Conservation (phyloP, 202 grass and related monocot genomes). For the Cymbopogon flexuosus region DNA sequence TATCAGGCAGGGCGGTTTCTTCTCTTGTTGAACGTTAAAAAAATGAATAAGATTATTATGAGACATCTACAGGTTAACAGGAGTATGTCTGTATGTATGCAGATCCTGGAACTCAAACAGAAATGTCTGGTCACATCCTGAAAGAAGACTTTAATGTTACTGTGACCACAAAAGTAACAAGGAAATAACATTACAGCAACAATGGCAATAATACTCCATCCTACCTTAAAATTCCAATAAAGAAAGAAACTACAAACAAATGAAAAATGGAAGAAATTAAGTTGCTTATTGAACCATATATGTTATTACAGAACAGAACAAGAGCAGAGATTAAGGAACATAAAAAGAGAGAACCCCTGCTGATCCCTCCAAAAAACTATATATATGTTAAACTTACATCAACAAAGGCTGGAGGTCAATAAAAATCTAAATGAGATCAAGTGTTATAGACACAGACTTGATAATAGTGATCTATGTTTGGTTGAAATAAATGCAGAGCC, state of each 20-base stretch:
- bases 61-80: slow-evolving; percentile 17
- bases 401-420: neutral
- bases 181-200: slow-evolving; percentile 7
- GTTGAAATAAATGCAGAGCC: neutral
- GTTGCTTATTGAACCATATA: neutral
- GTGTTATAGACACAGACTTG: neutral
- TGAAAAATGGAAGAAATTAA: neutral
- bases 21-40: neutral
- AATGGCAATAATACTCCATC: neutral
- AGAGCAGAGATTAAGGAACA: neutral
- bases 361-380: neutral
- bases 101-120: slow-evolving; percentile 20
- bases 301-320: neutral
- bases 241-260: neutral
- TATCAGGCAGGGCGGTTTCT: neutral
- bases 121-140: neutral
- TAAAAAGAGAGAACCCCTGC: neutral
- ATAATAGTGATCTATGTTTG: neutral
- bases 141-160: neutral
- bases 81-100: neutral
- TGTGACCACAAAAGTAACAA: neutral
- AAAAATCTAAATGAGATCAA: neutral
- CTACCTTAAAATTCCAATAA: neutral
- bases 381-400: neutral
- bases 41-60: neutral